Conservation (phyloP, 1,284 basidiomycete species). For the Phylloporus gajari region DNA sequence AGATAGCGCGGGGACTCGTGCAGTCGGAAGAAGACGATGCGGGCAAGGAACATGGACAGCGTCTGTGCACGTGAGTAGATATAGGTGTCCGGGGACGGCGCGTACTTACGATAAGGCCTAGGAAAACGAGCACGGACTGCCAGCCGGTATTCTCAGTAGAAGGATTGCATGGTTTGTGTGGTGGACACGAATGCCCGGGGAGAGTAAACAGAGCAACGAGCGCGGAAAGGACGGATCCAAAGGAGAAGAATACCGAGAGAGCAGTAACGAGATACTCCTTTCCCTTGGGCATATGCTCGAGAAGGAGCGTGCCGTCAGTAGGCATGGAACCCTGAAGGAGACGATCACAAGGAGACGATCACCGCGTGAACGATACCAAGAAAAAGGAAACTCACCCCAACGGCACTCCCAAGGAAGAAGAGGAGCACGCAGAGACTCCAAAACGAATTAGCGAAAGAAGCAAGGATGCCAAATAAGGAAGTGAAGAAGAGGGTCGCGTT, state of each 20-base stretch:
- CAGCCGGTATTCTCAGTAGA: constrained; percentile 82
- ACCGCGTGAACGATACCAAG: constrained; percentile 5
- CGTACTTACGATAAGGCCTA: constrained; percentile 75
- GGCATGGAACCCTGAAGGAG: constrained; percentile 86
- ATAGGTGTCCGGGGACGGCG: constrained; percentile 2
- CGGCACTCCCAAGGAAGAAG: constrained; percentile 91
- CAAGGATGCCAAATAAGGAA: constrained; percentile 86
- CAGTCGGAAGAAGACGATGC: constrained; percentile 89
- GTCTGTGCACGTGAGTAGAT: constrained; percentile 63
- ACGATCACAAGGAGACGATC: too few relatives aligned
- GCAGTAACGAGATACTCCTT: constrained; percentile 95
- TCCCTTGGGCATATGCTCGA: constrained; percentile 92
- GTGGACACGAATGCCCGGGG: constrained; percentile 78
- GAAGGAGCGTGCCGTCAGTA: constrained; percentile 92
- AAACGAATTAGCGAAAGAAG: constrained; percentile 83
- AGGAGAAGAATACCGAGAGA: constrained; percentile 94
- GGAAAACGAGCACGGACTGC: constrained; percentile 80
- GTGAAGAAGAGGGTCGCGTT: constrained; percentile 93
- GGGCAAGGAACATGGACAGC: constrained; percentile 84
- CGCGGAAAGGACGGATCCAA: constrained; percentile 88
- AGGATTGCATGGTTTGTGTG: constrained; percentile 67
- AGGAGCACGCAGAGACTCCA: constrained; percentile 77
- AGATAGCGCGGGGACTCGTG: constrained; percentile 95
- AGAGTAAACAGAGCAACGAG: constrained; percentile 82
- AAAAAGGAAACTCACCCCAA: constrained; percentile 66